phyloP scores from a whole-genome alignment of 495 filamentous ascomycete genomes.

The Talaromyces proteolyticus region DNA sequence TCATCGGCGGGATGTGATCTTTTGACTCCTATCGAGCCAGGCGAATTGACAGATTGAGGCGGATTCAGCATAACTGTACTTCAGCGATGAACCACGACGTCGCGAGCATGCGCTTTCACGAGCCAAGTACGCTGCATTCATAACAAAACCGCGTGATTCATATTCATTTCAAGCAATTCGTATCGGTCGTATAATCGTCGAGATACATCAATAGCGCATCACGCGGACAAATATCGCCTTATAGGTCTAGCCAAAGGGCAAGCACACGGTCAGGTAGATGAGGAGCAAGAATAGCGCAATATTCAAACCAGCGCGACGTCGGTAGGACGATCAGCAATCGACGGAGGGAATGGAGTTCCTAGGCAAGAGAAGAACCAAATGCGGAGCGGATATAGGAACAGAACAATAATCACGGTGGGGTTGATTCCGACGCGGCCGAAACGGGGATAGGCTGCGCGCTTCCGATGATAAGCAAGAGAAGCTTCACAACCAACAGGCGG shows the following conservation, averaged over 20 bases:
- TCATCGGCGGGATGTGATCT: conserved; percentile 28
- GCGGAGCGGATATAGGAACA: too few relatives aligned
- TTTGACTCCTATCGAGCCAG: conserved; percentile 34
- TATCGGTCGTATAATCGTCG: too few relatives aligned
- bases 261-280: neutral
- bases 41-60: conserved; percentile 20
- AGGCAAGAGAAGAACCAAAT: neutral
- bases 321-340: too few relatives aligned
- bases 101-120: neutral
- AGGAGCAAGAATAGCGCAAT: neutral
- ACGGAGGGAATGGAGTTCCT: too few relatives aligned
- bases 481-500: neutral
- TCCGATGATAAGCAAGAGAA: too few relatives aligned
- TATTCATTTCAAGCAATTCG: too few relatives aligned
- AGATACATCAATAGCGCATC: too few relatives aligned
- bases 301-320: too few relatives aligned
- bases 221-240: too few relatives aligned
- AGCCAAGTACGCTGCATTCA: neutral
- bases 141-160: neutral
- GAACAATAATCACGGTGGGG: neutral
- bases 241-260: neutral
- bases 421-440: neutral
- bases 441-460: too few relatives aligned
- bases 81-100: neutral
- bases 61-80: conserved; percentile 31